Evolutionary conservation across 208 protist genomes (phyloP), one percentile per base, ranked within the genome.

Genomic region (Leishmania mexicana): DNA sequence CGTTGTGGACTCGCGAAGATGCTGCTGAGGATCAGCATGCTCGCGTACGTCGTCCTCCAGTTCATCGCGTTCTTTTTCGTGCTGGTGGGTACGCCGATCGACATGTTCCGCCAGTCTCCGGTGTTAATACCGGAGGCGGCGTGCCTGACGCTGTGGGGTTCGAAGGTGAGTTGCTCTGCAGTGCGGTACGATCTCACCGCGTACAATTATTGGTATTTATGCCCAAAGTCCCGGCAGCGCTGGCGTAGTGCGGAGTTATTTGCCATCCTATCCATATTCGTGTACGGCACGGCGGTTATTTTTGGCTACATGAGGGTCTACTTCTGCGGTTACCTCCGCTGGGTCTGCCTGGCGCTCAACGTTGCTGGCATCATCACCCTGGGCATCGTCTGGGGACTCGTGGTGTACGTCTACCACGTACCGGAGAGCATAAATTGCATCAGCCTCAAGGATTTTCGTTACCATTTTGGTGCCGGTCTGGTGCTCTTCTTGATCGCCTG

Each of bases 71-170:
- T 92, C 40, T 53, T 95, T 13, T 83, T 92, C 45, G 79, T 93
- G 58, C 53, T 91, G 68, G 84, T 92, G 40, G 92, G 87, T 19
- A 92, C 86, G 40, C 83, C 88, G 49, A 85, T 95, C 35, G 89
- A 90, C 76, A 84, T 88, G 85, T 89, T 92, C 0, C 51, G 31
- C 31, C 31, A 35, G 31, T 35, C 31, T 35, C 31, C 31, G 31
- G 31, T 35, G 31, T 35, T 35, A 35, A 35, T 35, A 35, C 0
- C 31, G 31, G 31, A 35, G 31, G 31, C 31, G 31, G 31, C 31
- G 31, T 35, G 89, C 81, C 17, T 95, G 67, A 92, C 86, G 0
- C 54, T 93, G 54, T 95, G 92, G 92, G 89, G 89, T 1, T 0
- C 54, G 0, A 92, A 91, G 64, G 19, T 51, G 10, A 84, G 88